phyloP scores from a whole-genome alignment of 768 basidiomycete species.

The Lactifluus piperatus region DNA sequence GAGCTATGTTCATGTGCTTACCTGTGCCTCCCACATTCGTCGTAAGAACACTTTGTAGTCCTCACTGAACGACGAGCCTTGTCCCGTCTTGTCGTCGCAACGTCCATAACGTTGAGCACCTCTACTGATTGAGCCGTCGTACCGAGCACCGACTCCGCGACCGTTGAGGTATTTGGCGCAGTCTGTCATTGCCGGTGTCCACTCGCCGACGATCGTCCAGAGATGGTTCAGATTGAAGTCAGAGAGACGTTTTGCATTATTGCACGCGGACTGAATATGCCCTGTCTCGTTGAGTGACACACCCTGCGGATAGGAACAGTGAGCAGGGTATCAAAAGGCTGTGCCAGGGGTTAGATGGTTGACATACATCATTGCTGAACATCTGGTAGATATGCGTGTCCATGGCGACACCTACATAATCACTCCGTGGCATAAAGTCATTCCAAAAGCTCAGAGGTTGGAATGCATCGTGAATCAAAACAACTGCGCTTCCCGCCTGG shows the following conservation, averaged over 20 bases:
- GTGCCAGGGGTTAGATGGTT: neutral
- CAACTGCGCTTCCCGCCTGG: conserved; percentile 47
- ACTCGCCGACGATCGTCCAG: conserved; percentile 86
- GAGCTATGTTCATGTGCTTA: conserved; percentile 19
- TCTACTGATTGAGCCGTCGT: conserved; percentile 45
- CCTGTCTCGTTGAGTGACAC: conserved; percentile 39
- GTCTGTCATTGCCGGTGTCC: conserved; percentile 70
- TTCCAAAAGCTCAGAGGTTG: conserved; percentile 64
- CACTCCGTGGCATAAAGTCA: conserved; percentile 46
- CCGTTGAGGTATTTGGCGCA: conserved; percentile 82
- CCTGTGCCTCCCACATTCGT: conserved; percentile 80
- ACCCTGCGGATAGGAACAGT: conserved; percentile 27
- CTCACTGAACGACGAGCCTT: conserved; percentile 62
- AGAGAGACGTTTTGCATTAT: conserved; percentile 35
- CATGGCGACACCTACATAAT: conserved; percentile 59
- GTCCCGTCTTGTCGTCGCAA: conserved; percentile 66
- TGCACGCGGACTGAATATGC: conserved; percentile 58
- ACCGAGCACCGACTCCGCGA: conserved; percentile 55
- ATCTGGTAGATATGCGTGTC: conserved; percentile 78
- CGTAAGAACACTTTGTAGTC: conserved; percentile 77
- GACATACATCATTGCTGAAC: conserved; percentile 45
- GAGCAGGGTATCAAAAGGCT: neutral
- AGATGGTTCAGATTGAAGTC: conserved; percentile 39
- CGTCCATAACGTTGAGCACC: conserved; percentile 65
- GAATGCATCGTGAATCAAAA: conserved; percentile 74